A percentile compares a stretch with the other conserved stretches of the same genome.
phyloP scores from a whole-genome alignment of 1,284 basidiomycete genomes.

The Apiotrichum gracile region DNA sequence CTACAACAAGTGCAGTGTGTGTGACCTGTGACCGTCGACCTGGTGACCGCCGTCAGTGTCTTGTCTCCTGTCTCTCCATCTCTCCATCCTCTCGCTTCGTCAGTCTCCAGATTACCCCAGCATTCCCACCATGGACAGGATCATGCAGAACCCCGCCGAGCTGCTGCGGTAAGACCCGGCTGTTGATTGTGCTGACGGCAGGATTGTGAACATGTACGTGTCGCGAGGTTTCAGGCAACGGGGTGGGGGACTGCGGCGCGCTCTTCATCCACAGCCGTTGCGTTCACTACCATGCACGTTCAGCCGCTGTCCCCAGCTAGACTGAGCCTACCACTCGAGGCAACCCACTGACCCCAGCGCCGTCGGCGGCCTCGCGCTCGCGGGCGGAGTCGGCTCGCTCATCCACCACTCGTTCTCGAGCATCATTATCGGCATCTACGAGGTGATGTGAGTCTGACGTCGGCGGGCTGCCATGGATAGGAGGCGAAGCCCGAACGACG shows the following conservation, averaged over 20 bases:
- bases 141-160: conserved; percentile 45
- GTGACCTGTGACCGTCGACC: no score
- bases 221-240: no score
- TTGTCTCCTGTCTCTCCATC: background rate
- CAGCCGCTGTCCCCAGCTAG: no score
- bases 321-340: no score
- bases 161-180: conserved; percentile 32
- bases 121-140: conserved; percentile 33
- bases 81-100: background rate
- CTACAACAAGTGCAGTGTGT: no score
- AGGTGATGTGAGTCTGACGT: conserved; percentile 31
- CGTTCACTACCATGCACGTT: no score
- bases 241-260: no score
- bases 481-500: no score
- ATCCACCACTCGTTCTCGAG: conserved; percentile 44
- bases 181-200: conserved; percentile 2
- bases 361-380: conserved; percentile 44
- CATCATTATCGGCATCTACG: conserved; percentile 43
- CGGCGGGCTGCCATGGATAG: no score
- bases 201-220: conserved; percentile 44
- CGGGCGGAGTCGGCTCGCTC: conserved; percentile 42
- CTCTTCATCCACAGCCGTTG: no score
- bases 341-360: conserved; percentile 24
- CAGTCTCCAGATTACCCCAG: background rate
- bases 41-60: no score